Conservation (phyloP, 345 rosid species). For the Gynandropsis gynandra region DNA sequence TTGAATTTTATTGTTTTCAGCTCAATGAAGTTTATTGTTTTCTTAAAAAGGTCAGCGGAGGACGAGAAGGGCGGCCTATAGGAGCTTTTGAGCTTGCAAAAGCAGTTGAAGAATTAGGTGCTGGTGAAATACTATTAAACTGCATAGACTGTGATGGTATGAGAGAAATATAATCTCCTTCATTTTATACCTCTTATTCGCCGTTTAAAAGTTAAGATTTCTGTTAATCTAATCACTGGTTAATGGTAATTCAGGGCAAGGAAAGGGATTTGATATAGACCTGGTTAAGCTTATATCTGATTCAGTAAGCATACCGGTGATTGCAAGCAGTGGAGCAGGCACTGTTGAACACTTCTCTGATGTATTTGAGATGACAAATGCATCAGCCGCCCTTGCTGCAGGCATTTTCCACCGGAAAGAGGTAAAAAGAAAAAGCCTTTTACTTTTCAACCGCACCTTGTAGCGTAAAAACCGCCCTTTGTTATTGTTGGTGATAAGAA, state of each 20-base stretch:
- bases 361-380: slow-evolving; percentile 68
- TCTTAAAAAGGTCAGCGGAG: slow-evolving; percentile 69
- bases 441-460: neutral
- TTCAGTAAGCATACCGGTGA: slow-evolving; percentile 88
- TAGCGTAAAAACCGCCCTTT: too few species aligned
- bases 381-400: slow-evolving; percentile 97
- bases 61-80: slow-evolving; percentile 92
- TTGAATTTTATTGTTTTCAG: slow-evolving; percentile 4
- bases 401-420: slow-evolving; percentile 97
- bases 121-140: slow-evolving; percentile 90
- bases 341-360: slow-evolving; percentile 69
- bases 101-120: slow-evolving; percentile 91
- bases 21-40: slow-evolving; percentile 5
- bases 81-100: slow-evolving; percentile 98
- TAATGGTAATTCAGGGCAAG: slow-evolving; percentile 78
- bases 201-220: too few species aligned
- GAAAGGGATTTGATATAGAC: slow-evolving; percentile 83
- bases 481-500: too few species aligned
- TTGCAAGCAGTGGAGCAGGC: slow-evolving; percentile 98
- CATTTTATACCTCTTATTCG: slow-evolving; percentile 5
- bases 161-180: slow-evolving; percentile 4
- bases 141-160: slow-evolving; percentile 97
- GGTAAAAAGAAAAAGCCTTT: slow-evolving; percentile 31
- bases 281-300: slow-evolving; percentile 75
- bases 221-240: too few species aligned